Conservation (phyloP, 352 stramenopile species). For the Blastocystis sp. region DNA sequence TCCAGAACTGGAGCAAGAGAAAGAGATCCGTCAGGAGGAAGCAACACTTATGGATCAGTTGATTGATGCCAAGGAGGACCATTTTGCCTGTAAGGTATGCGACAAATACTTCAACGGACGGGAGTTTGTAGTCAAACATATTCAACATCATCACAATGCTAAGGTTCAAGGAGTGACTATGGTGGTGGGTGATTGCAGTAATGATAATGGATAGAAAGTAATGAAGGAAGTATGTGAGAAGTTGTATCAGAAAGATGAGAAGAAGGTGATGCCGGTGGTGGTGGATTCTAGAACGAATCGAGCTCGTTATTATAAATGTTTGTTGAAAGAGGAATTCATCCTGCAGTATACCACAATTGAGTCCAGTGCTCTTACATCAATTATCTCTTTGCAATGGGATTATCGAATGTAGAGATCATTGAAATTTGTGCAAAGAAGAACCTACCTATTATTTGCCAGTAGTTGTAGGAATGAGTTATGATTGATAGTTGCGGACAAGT, state of each 20-base stretch:
- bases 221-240: neutral
- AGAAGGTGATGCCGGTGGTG: slow-evolving; percentile 31
- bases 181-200: neutral
- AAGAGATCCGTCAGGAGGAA: neutral
- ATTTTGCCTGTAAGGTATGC: neutral
- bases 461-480: too few relatives aligned
- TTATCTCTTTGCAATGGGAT: neutral
- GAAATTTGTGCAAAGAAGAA: too few relatives aligned
- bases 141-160: slow-evolving; percentile 6
- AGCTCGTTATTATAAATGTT: slow-evolving; percentile 14
- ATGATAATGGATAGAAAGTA: slow-evolving; percentile 20
- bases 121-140: slow-evolving; percentile 42
- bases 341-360: neutral
- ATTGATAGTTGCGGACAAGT: too few relatives aligned
- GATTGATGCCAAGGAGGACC: neutral
- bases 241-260: slow-evolving; percentile 1
- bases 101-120: slow-evolving; percentile 12
- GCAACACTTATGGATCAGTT: neutral
- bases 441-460: too few relatives aligned
- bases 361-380: neutral
- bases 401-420: neutral
- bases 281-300: slow-evolving; percentile 1
- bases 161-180: neutral
- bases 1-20: neutral
- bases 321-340: neutral